Evolutionary conservation across 805 yeast species (phyloP).

Genomic region (Grigorovia jiainica): DNA sequence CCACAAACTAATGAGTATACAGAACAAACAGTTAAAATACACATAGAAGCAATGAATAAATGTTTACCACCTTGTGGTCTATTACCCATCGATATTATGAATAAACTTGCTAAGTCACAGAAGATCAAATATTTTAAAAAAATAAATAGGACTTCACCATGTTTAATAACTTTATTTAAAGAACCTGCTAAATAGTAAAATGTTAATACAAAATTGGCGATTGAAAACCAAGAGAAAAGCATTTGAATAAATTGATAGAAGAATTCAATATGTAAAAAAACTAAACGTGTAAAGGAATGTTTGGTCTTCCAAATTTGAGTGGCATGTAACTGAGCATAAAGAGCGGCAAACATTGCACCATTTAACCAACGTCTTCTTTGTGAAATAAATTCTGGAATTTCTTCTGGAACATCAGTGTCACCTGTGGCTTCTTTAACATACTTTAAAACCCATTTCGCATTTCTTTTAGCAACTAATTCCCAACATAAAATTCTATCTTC

Average conservation of each 20-base stretch:
- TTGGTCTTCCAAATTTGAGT: constrained; percentile 80
- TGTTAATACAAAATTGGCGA: constrained; percentile 85
- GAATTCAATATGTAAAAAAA: constrained; percentile 79
- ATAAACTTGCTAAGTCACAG: constrained; percentile 76
- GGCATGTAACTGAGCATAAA: constrained; percentile 80
- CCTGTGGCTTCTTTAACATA: constrained; percentile 91
- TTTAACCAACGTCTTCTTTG: constrained; percentile 98
- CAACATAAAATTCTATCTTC: constrained; percentile 95
- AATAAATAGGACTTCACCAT: constrained; percentile 76
- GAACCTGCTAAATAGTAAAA: constrained; percentile 91
- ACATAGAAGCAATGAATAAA: constrained; percentile 63
- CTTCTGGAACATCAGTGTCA: constrained; percentile 94
- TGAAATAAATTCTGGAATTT: constrained; percentile 85
- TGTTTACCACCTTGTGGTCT: constrained; percentile 93
- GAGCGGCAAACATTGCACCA: constrained; percentile 95
- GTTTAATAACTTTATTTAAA: constrained; percentile 43
- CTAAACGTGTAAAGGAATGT: constrained; percentile 72
- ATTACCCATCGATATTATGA: constrained; percentile 91
- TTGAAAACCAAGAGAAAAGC: constrained; percentile 83
- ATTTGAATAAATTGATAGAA: constrained; percentile 74
- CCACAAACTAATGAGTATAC: constrained; percentile 76
- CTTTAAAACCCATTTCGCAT: constrained; percentile 80
- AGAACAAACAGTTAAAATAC: constrained; percentile 68
- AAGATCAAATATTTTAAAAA: constrained; percentile 78
- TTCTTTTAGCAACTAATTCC: constrained; percentile 83